A percentile compares a stretch with the other conserved stretches of the same genome.
phyloP scores from a whole-genome alignment of 345 rosid species.

The Linum lewisii region DNA sequence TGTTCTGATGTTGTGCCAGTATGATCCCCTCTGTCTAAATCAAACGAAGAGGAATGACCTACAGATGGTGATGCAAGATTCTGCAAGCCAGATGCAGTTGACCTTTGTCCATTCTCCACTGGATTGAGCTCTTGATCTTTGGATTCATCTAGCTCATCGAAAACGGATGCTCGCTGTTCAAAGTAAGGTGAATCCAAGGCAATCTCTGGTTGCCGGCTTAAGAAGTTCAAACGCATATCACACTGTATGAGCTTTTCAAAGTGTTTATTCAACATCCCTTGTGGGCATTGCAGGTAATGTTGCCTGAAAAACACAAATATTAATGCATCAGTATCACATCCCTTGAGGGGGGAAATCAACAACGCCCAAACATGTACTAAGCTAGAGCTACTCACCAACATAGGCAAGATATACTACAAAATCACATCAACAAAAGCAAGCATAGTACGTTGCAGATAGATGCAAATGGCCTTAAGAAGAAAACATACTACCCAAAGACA shows the following conservation, averaged over 20 bases:
- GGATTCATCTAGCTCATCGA: conserved; percentile 58
- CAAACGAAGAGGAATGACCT: conserved; percentile 60
- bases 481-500: not conserved
- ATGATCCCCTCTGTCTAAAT: conserved; percentile 36
- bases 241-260: conserved; percentile 96
- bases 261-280: conserved; percentile 79
- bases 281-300: conserved; percentile 92
- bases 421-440: not conserved
- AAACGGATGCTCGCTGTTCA: conserved; percentile 47
- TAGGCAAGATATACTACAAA: not conserved
- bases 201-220: conserved; percentile 80
- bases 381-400: not conserved
- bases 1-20: conserved; percentile 42
- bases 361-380: not conserved
- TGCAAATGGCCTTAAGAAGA: not conserved
- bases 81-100: conserved; percentile 44
- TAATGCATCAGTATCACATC: conserved; percentile 5
- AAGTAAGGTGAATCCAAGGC: conserved; percentile 73
- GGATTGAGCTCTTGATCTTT: conserved; percentile 42
- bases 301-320: conserved; percentile 31
- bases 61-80: conserved; percentile 52
- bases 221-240: conserved; percentile 69
- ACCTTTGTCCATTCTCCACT: conserved; percentile 30
- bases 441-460: not conserved
- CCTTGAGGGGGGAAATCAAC: not conserved